Percentiles rank a stretch among this genome's conserved stretches.
These are phyloP conservation scores for Aspergillus sp. DNA, from an alignment of 2,329 filamentous ascomycete genomes.

Conservation along the genomic window DNA sequence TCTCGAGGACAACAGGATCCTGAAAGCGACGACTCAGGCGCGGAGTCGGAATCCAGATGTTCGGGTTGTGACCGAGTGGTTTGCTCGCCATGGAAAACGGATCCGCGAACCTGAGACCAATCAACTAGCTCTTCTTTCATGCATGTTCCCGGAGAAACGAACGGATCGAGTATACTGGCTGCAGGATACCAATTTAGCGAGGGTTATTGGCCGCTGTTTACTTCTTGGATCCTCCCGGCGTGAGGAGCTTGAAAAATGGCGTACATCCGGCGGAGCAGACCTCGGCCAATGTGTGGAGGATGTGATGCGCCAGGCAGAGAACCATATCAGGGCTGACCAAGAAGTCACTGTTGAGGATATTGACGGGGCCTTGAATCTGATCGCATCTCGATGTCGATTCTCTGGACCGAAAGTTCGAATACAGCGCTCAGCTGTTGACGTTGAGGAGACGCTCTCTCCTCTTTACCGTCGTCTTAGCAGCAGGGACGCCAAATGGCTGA, in stretches of 20 bases:
- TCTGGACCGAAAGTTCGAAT: constrained; percentile 64
- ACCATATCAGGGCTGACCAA: constrained; percentile 34
- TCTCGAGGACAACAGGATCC: constrained; percentile 54
- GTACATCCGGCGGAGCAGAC: constrained; percentile 60
- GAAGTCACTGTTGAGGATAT: constrained; percentile 70
- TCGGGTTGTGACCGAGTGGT: constrained; percentile 66
- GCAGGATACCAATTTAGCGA: constrained; percentile 60
- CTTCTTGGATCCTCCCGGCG: constrained; percentile 62
- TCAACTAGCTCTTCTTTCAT: constrained; percentile 67
- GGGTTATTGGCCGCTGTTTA: constrained; percentile 68
- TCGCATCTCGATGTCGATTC: constrained; percentile 69
- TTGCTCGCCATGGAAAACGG: constrained; percentile 58
- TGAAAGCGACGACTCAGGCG: constrained; percentile 33
- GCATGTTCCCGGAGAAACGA: constrained; percentile 72
- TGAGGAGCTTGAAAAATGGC: constrained; percentile 64
- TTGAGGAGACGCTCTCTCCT: constrained; percentile 51
- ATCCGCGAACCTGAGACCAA: constrained; percentile 61
- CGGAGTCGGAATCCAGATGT: constrained; percentile 34
- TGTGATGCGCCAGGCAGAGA: constrained; percentile 61
- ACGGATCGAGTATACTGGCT: constrained; percentile 77
- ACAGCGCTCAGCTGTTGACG: constrained; percentile 36
- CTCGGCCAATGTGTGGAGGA: constrained; percentile 70
- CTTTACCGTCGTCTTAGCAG: constrained; percentile 64
- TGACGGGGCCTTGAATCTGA: constrained; percentile 61
- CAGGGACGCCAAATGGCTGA: constrained; percentile 82